Evolutionary conservation across 2,329 filamentous ascomycete species (phyloP), one percentile per base, ranked within the genome.

Genomic region (Colletotrichum cordylinicola): DNA sequence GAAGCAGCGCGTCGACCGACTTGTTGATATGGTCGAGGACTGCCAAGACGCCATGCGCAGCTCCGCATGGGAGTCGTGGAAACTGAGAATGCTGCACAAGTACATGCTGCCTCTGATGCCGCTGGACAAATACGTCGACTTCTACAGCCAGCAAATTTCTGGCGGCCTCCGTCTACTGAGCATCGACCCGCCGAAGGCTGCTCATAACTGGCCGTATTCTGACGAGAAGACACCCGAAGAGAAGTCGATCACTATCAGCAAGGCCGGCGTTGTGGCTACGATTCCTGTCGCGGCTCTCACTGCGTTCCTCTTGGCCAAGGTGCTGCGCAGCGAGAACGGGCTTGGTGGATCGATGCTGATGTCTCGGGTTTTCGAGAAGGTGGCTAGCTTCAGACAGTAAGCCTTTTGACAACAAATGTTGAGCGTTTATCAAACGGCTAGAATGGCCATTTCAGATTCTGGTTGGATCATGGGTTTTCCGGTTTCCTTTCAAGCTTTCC

Each of bases 11-110:
- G 37, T 75, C 24, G 56, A 48, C 6, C 56, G 70, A 6, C 27
- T 75, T 2, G 43, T 43, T 6, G 35, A 65, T 6, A 73, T 73
- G 73, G 73, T 75, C 7, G 64, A 75, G 35, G 29, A 52, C 39
- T 69, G 73, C 58, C 73, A 75, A 27, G 64, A 73, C 9, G 73
- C 73, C 10, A 75, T 75, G 73, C 73, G 70, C 48, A 48, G 33
- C 27, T 73, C 73, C 2, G 70, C 64, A 4, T 73, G 70, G 73
- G 43, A 73, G 31, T 67, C 64, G 8, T 72, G 65, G 70, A 56
- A 60, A 31, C 62, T 60, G 4, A 65, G 73, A 13, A 6, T 73
- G 69, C 4, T 73, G 29, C 65, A 68, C 64, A 64, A 72, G 31
- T 73, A 72, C 12, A 27, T 75, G 21, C 10, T 67, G 35, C 64